phyloP scores from a whole-genome alignment of 1,284 basidiomycete species.

The Ustilago loliicola region DNA sequence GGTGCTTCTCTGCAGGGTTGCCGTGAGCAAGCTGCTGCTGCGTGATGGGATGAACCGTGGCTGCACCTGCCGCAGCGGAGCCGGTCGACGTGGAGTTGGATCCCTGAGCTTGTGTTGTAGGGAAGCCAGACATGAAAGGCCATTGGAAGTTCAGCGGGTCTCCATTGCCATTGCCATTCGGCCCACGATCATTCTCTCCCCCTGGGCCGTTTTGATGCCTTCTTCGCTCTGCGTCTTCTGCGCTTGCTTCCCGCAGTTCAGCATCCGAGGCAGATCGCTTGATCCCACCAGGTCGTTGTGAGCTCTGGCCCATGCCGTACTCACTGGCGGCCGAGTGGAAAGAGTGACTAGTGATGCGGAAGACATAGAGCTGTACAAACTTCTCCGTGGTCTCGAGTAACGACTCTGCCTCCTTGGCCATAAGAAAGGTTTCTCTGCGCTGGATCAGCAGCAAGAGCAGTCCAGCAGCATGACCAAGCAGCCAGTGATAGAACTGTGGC shows the following conservation, averaged over 20 bases:
- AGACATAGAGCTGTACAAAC: conserved; percentile 57
- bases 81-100: background rate
- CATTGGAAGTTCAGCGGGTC: conserved; percentile 45
- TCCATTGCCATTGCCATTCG: conserved; percentile 12
- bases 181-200: conserved; percentile 1
- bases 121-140: conserved; percentile 46
- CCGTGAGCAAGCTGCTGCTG: conserved; percentile 38
- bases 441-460: conserved; percentile 52
- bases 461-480: conserved; percentile 60
- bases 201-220: background rate
- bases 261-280: conserved; percentile 43
- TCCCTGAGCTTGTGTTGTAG: conserved; percentile 18
- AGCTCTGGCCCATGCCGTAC: background rate
- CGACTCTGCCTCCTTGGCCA: conserved; percentile 54
- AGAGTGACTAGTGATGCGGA: conserved; percentile 45
- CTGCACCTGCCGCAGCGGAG: background rate
- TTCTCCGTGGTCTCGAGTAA: conserved; percentile 43
- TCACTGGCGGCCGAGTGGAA: conserved; percentile 32
- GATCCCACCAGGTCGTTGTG: conserved; percentile 13
- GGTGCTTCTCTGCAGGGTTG: conserved; percentile 51
- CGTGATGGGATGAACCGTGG: conserved; percentile 20
- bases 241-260: conserved; percentile 10
- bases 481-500: conserved; percentile 62
- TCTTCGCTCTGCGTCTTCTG: conserved; percentile 5
- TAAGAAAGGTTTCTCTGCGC: conserved; percentile 42